Percentiles rank a stretch among this genome's conserved stretches.
Evolutionary conservation across 345 rosid genomes (phyloP).

Genomic region (Carallia brachiata): DNA sequence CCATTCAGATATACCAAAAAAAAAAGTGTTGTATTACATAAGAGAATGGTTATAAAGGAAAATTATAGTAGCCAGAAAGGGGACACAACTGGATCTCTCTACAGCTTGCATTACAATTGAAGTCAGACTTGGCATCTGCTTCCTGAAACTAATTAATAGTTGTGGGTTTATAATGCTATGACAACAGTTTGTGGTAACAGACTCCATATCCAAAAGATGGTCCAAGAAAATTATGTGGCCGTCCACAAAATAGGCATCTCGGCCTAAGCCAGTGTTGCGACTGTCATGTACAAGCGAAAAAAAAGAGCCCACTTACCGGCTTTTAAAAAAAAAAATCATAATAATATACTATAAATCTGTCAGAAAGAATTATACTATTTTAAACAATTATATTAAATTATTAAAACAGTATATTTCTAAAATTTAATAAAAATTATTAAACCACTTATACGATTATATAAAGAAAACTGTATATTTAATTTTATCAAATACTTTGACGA

Average conservation of each 20-base stretch:
- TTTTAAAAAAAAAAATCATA: too few relatives aligned
- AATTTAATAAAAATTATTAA: too few relatives aligned
- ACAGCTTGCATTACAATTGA: neutral
- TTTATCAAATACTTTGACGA: too few relatives aligned
- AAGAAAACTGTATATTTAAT: too few relatives aligned
- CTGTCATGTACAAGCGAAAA: slow-evolving; percentile 1
- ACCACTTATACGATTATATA: too few relatives aligned
- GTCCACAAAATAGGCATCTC: neutral
- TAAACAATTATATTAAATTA: too few relatives aligned
- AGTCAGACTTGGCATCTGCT: neutral
- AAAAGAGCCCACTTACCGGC: neutral
- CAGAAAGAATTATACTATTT: too few relatives aligned
- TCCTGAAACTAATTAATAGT: neutral
- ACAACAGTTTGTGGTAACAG: neutral
- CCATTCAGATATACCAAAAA: too few relatives aligned
- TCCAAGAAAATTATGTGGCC: neutral
- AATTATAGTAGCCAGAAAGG: neutral
- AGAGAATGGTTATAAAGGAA: neutral
- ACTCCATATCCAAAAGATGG: neutral
- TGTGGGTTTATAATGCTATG: neutral
- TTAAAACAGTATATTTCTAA: too few relatives aligned
- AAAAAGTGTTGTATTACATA: neutral
- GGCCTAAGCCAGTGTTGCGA: neutral
- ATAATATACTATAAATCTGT: too few relatives aligned
- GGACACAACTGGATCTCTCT: neutral